A percentile compares a stretch with the other conserved stretches of the same genome.
Evolutionary conservation across 495 filamentous ascomycete species (phyloP).

Genomic region (Letharia lupina): DNA sequence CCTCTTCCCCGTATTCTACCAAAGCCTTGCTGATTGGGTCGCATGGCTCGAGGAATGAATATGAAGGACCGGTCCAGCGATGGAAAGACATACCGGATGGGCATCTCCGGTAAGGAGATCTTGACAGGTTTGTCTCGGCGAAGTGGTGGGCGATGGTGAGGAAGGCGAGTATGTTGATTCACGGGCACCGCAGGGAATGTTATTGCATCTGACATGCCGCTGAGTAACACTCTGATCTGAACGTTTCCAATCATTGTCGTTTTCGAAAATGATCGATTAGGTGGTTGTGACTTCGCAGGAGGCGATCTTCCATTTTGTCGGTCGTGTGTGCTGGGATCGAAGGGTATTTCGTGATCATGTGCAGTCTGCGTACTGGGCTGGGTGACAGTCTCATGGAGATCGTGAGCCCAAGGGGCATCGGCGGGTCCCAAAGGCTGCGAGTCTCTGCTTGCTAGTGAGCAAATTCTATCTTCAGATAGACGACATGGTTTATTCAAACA

Average conservation of each 20-base stretch:
- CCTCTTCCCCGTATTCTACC: constrained; percentile 60
- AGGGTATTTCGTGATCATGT: constrained; percentile 17
- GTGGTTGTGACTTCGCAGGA: constrained; percentile 41
- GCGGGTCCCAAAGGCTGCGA: constrained; percentile 46
- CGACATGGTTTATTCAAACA: neutral
- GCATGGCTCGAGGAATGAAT: constrained; percentile 89
- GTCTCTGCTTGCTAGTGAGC: constrained; percentile 32
- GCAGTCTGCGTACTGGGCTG: constrained; percentile 37
- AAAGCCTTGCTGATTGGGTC: constrained; percentile 82
- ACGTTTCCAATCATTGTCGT: constrained; percentile 66
- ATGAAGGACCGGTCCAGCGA: constrained; percentile 87
- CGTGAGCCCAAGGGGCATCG: constrained; percentile 80
- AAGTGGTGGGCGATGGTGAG: constrained; percentile 88
- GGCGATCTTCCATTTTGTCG: constrained; percentile 34
- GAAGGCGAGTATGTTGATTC: constrained; percentile 83
- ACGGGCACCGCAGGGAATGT: constrained; percentile 63
- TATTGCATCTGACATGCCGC: constrained; percentile 63
- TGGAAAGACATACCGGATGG: constrained; percentile 83
- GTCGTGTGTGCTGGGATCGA: constrained; percentile 15
- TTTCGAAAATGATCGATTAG: constrained; percentile 60
- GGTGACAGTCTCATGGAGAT: constrained; percentile 81
- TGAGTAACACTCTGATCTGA: constrained; percentile 71
- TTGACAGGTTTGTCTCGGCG: constrained; percentile 95
- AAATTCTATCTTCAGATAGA: neutral
- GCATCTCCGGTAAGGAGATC: constrained; percentile 73